A percentile compares a stretch with the other conserved stretches of the same genome.
Evolutionary conservation across 163 green algal species (phyloP).

Genomic region (Trebouxia gelatinosa): DNA sequence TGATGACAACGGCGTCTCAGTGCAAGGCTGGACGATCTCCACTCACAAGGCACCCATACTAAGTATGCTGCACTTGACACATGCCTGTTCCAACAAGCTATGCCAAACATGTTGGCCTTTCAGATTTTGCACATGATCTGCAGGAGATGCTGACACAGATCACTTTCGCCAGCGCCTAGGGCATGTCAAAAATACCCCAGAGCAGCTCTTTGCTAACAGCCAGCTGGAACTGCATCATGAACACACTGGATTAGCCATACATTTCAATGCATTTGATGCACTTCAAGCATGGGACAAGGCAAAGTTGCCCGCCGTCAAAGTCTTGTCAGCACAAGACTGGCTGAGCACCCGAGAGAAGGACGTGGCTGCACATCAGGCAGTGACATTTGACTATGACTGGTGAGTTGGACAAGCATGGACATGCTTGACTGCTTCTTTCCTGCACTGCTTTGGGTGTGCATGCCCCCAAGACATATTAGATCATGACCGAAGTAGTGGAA

Average conservation of each 20-base stretch:
- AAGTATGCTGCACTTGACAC: not conserved
- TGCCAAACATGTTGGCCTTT: not conserved
- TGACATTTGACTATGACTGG: conserved; percentile 61
- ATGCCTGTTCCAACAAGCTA: not conserved
- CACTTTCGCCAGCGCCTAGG: conserved; percentile 40
- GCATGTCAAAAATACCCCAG: conserved; percentile 57
- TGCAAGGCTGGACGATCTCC: conserved; percentile 57
- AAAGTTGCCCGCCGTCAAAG: conserved; percentile 58
- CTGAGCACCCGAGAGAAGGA: conserved; percentile 59
- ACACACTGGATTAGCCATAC: conserved; percentile 57
- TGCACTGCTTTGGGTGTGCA: no score
- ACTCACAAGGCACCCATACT: conserved; percentile 55
- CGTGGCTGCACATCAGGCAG: conserved; percentile 61
- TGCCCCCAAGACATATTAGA: no score
- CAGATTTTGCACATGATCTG: not conserved
- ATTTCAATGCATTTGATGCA: conserved; percentile 77
- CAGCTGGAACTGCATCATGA: conserved; percentile 70
- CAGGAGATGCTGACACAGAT: conserved; percentile 63
- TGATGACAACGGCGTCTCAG: conserved; percentile 31
- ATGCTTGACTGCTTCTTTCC: no score
- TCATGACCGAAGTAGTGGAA: no score
- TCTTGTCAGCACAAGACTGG: conserved; percentile 71
- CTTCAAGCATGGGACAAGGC: conserved; percentile 62
- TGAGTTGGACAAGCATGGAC: no score
- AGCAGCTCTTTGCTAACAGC: conserved; percentile 86